Evolutionary conservation across 805 yeast species (phyloP).

Genomic region (Wickerhamomyces sydowiorum): DNA sequence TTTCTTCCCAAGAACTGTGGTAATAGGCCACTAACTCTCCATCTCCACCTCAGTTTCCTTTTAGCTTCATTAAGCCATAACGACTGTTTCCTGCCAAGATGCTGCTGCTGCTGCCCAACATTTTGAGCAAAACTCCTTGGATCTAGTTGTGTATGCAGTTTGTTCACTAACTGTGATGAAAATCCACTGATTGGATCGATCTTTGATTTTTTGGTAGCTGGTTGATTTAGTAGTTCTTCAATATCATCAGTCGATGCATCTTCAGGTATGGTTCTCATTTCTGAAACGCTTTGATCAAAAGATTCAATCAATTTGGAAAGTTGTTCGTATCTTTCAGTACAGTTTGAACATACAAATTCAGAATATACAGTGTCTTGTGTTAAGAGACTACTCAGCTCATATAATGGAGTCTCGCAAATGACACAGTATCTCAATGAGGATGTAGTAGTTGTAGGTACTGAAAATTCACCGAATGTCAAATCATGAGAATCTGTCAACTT

Average conservation of each 20-base stretch:
- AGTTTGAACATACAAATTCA: constrained; percentile 59
- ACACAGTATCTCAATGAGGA: constrained; percentile 40
- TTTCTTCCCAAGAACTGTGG: constrained; percentile 25
- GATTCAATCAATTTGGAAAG: constrained; percentile 34
- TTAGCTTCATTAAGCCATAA: constrained; percentile 32
- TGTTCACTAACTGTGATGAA: constrained; percentile 26
- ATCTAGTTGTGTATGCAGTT: constrained; percentile 25
- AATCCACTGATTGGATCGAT: constrained; percentile 13
- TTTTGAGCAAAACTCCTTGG: neutral
- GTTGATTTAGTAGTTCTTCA: constrained; percentile 13
- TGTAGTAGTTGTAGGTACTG: neutral
- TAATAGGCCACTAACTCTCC: constrained; percentile 42
- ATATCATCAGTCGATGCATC: constrained; percentile 13
- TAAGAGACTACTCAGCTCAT: constrained; percentile 45
- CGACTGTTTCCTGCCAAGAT: constrained; percentile 16
- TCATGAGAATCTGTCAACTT: constrained; percentile 9
- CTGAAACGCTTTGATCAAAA: constrained; percentile 27
- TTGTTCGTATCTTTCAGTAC: constrained; percentile 52
- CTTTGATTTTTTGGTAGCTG: constrained; percentile 6
- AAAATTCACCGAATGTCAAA: constrained; percentile 6
- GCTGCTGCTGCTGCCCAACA: neutral
- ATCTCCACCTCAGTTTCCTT: constrained; percentile 42
- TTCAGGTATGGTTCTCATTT: constrained; percentile 10
- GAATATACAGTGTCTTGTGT: constrained; percentile 20
- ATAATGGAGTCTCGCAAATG: constrained; percentile 65